Conservation (phyloP, 345 rosid genomes). For the Eucalyptus curtisii region DNA sequence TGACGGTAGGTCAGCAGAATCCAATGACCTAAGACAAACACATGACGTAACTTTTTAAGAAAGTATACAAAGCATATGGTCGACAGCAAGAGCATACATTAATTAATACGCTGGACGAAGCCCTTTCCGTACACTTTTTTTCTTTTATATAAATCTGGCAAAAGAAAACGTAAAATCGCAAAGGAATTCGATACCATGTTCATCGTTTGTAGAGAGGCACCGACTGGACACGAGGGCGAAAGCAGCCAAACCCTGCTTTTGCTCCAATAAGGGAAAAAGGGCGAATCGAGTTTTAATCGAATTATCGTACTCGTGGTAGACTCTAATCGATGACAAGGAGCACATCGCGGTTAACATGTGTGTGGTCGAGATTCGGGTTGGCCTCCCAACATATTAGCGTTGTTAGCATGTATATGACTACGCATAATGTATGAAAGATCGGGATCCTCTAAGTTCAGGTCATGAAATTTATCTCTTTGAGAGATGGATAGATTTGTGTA, state of each 20-base stretch:
- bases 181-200: not conserved
- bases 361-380: not conserved
- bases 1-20: not conserved
- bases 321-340: not conserved
- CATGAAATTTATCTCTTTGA: not conserved
- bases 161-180: not conserved
- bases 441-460: not conserved
- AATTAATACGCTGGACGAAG: not conserved
- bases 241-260: not conserved
- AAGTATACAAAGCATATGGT: not conserved
- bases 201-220: not conserved
- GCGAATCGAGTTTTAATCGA: not conserved
- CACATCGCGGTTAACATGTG: not conserved
- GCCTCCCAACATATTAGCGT: not conserved
- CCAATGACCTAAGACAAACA: not conserved
- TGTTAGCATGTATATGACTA: rapidly evolving
- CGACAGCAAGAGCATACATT: not conserved
- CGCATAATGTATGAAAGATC: not conserved
- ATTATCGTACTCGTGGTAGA: not conserved
- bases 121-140: not conserved
- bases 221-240: not conserved
- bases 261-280: not conserved
- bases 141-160: not conserved
- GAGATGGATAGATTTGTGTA: not conserved
- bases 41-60: not conserved